Evolutionary conservation across 306 rosid genomes (phyloP).

Genomic region (Mimosa bimucronata): DNA sequence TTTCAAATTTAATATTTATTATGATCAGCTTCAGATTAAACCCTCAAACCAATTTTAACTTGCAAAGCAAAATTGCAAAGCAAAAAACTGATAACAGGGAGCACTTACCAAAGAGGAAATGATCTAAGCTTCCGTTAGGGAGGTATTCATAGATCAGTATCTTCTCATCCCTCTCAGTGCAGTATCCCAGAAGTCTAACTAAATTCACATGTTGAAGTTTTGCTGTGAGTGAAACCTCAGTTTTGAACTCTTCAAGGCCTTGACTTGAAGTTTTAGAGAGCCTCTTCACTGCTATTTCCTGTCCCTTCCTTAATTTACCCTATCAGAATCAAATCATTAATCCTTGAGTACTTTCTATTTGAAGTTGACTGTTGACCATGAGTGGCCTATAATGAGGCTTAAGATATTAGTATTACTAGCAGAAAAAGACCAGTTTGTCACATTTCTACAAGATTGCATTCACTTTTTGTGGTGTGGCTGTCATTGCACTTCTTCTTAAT

Average conservation of each 20-base stretch:
- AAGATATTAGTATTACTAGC: neutral
- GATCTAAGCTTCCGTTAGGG: slow-evolving; percentile 59
- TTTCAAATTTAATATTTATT: slow-evolving; percentile 20
- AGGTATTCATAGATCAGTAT: slow-evolving; percentile 57
- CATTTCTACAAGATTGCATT: neutral
- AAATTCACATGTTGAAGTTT: slow-evolving; percentile 61
- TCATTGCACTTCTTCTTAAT: neutral
- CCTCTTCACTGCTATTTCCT: slow-evolving; percentile 55
- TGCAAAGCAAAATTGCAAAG: neutral
- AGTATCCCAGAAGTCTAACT: slow-evolving; percentile 56
- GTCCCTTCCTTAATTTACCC: slow-evolving; percentile 53
- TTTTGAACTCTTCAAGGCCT: slow-evolving; percentile 40
- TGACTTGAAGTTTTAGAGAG: slow-evolving; percentile 56
- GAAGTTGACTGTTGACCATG: neutral
- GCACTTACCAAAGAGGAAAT: slow-evolving; percentile 49
- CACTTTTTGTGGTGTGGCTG: too few relatives aligned
- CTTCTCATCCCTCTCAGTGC: slow-evolving; percentile 51
- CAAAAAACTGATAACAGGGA: neutral
- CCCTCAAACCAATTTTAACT: neutral
- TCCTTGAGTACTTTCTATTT: neutral
- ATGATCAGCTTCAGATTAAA: neutral
- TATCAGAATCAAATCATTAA: slow-evolving; percentile 32
- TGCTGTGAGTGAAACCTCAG: slow-evolving; percentile 40
- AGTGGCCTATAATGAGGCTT: neutral
- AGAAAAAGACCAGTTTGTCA: neutral